Evolutionary conservation across 192 early-diverging fungal genomes (phyloP).

Genomic region (Gigaspora rosea): DNA sequence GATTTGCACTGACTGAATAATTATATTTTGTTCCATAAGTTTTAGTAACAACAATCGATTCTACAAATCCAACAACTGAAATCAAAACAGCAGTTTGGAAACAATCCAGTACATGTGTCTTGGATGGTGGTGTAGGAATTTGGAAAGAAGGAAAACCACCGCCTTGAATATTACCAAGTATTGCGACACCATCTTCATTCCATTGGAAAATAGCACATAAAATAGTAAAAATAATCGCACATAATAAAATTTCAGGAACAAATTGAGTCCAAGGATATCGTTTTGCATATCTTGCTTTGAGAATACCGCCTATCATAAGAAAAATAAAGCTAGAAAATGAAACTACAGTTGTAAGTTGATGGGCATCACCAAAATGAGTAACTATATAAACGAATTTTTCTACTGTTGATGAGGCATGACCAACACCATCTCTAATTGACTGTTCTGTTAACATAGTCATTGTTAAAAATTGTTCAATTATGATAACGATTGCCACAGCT

Average conservation of each 20-base stretch:
- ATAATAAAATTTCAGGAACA: conserved; percentile 89
- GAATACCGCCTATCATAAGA: conserved; percentile 54
- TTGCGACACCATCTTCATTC: conserved; percentile 70
- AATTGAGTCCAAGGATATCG: conserved; percentile 65
- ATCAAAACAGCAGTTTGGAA: conserved; percentile 86
- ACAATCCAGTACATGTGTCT: conserved; percentile 64
- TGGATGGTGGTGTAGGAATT: conserved; percentile 61
- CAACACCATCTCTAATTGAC: conserved; percentile 48
- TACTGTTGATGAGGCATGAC: conserved; percentile 76
- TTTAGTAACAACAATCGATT: conserved; percentile 93
- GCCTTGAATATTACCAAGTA: conserved; percentile 78
- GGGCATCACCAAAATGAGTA: conserved; percentile 60
- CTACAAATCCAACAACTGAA: conserved; percentile 96
- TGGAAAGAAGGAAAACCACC: conserved; percentile 62
- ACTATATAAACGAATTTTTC: conserved; percentile 73
- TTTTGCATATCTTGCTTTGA: conserved; percentile 59
- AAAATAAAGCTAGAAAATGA: conserved; percentile 73
- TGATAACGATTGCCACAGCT: conserved; percentile 89
- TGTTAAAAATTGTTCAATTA: conserved; percentile 82
- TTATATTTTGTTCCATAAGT: conserved; percentile 90
- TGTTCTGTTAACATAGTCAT: conserved; percentile 66
- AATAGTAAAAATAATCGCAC: conserved; percentile 75
- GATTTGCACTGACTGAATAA: conserved; percentile 91
- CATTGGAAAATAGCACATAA: conserved; percentile 66
- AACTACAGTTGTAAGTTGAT: conserved; percentile 69